Base-by-base conservation (phyloP, 257 asterid genomes). In the Ilex asprella region DNA sequence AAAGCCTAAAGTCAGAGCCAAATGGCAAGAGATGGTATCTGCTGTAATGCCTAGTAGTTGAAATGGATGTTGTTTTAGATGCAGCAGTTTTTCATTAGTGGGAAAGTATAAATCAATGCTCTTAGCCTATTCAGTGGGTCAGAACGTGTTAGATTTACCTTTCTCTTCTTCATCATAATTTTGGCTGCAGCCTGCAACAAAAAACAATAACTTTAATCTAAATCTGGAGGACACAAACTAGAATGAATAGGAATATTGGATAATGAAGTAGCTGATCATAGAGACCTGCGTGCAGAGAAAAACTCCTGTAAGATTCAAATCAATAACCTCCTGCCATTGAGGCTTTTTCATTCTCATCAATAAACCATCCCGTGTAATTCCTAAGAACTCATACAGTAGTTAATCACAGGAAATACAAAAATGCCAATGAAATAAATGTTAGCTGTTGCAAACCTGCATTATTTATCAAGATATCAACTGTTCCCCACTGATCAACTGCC, bases 181-280 rank as follows among this genome's bases (percentile, higher is more conserved):
- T 49, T 49, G 54, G 54, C 14, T 6, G 54, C 54, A 49, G 54
- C 54, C 54, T 49, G 54, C 54, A 49, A 49, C 54, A 49, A 49
- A 15, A 49, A 6, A 11, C 5, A 11, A 49, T 12, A 11, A 15
- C 5, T 49, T 49, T 49, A 11, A 6, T 15, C 4, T 49, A 35
- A 35, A 49, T 49, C 14, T 11, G 54, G 13, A 12, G 10, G 16
- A 49, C 54, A 4, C 14, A 49, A 49, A 49, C 16, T 49, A 4
- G 13, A 49, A 49, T 15, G 41, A 5, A 35, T 49, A 49, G 6
- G 14, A 49, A 49, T 49, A 49, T 12, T 3, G 10, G 10, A 49
- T 7, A 49, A 49, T 49, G 54, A 49, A 12, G 5, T 35, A 49
- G n/a, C 16, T 49, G 16, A 49, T 49, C 50, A 12, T 49, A 49